A percentile compares a stretch with the other conserved stretches of the same genome.
Conservation (phyloP, 1,284 basidiomycete species). For the Ceratobasidium sp. region DNA sequence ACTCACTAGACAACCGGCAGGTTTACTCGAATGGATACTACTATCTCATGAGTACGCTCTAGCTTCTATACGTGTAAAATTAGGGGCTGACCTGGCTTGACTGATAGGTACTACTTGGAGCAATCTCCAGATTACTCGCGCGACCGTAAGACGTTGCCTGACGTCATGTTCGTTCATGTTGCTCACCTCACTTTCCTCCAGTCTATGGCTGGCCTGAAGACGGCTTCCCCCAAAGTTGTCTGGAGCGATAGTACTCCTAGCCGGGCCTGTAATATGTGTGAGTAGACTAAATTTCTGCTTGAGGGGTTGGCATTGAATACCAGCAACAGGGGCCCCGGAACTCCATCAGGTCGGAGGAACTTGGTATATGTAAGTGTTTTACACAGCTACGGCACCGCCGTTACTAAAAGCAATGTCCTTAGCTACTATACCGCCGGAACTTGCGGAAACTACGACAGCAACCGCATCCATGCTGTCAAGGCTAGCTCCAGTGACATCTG, state of each 20-base stretch:
- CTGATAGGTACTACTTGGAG: slow-evolving; percentile 54
- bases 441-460: slow-evolving; percentile 50
- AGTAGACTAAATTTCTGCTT: slow-evolving; percentile 2
- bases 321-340: slow-evolving; percentile 38
- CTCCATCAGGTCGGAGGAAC: slow-evolving; percentile 31
- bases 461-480: slow-evolving; percentile 50
- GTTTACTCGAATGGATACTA: slow-evolving; percentile 52
- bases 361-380: slow-evolving; percentile 35
- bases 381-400: background rate
- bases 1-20: slow-evolving; percentile 20
- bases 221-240: slow-evolving; percentile 51
- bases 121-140: slow-evolving; percentile 53
- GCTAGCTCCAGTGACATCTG: slow-evolving; percentile 52
- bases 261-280: slow-evolving; percentile 54
- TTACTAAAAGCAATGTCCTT: background rate
- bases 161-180: too few relatives aligned
- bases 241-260: slow-evolving; percentile 52
- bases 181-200: background rate
- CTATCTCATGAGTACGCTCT: slow-evolving; percentile 40
- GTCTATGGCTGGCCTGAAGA: slow-evolving; percentile 53
- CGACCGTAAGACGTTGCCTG: slow-evolving; percentile 43
- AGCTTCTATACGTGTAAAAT: background rate
- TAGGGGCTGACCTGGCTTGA: background rate
- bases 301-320: background rate
- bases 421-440: slow-evolving; percentile 54